Percentiles rank a stretch among this genome's conserved stretches.
Conservation (phyloP, 1,284 basidiomycete species). For the Apiotrichum veenhuisii region DNA sequence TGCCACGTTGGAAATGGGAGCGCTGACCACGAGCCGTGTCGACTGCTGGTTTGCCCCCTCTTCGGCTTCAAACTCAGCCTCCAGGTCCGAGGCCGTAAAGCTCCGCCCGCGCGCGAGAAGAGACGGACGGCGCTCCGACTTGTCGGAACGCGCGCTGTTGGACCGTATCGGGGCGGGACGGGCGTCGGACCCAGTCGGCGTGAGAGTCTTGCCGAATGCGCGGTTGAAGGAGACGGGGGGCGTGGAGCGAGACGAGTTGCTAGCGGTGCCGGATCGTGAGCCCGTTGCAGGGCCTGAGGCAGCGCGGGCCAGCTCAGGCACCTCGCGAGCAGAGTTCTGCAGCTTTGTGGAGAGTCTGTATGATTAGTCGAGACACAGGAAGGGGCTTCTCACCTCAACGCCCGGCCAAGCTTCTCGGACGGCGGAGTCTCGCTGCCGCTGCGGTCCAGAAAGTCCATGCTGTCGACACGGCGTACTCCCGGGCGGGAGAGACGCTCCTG, state of each 20-base stretch:
- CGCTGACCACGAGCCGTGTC: not conserved
- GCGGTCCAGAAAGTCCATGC: constrained; percentile 43
- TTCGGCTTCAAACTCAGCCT: constrained; percentile 21
- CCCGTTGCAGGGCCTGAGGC: constrained; percentile 9
- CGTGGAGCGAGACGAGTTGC: not conserved
- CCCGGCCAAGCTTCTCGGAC: constrained; percentile 22
- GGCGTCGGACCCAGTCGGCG: constrained; percentile 21
- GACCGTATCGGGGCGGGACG: constrained; percentile 26
- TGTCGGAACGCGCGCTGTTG: constrained; percentile 14
- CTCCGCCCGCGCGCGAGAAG: constrained; percentile 44
- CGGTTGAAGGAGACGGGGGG: not conserved
- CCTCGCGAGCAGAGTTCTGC: constrained; percentile 32
- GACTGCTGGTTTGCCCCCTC: constrained; percentile 22
- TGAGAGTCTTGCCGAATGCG: not conserved
- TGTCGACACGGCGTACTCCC: constrained; percentile 32
- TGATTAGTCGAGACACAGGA: not conserved
- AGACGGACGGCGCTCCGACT: constrained; percentile 24
- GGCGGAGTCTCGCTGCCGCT: constrained; percentile 13
- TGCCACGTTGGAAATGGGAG: not conserved
- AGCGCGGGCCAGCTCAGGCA: constrained; percentile 10
- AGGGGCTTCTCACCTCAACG: constrained; percentile 24
- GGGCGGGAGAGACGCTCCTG: constrained; percentile 31
- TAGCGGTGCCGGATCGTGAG: not conserved
- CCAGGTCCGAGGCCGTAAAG: constrained; percentile 48
- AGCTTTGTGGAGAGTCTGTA: constrained; percentile 36